Evolutionary conservation across 495 filamentous ascomycete species (phyloP).

Genomic region (Hypoxylon lenormandii): DNA sequence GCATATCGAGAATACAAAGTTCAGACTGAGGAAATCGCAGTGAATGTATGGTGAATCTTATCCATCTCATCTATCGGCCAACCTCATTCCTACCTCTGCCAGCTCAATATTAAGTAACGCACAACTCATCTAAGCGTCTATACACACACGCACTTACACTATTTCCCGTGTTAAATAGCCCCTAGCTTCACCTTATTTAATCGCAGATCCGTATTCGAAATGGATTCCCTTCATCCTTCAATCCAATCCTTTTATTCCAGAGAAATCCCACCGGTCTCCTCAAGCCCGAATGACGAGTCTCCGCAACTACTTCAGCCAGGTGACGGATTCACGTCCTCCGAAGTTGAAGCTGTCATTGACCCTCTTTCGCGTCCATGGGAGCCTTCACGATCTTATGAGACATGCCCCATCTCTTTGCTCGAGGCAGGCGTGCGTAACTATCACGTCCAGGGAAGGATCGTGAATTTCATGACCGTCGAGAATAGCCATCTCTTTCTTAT

Average conservation of each 20-base stretch:
- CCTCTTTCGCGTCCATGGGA: constrained; percentile 64
- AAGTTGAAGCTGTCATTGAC: constrained; percentile 56
- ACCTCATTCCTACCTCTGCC: no score
- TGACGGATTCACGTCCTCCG: constrained; percentile 65
- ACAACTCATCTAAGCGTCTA: neutral
- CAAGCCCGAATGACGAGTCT: constrained; percentile 22
- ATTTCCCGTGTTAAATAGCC: neutral
- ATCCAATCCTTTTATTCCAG: constrained; percentile 68
- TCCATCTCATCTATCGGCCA: no score
- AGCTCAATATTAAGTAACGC: neutral
- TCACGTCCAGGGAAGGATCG: constrained; percentile 68
- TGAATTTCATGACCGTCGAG: constrained; percentile 62
- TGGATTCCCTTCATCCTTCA: constrained; percentile 57
- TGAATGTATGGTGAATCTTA: no score
- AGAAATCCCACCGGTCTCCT: constrained; percentile 33
- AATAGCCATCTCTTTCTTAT: constrained; percentile 66
- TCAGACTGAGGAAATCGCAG: no score
- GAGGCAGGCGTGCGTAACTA: constrained; percentile 64
- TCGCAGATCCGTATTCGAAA: constrained; percentile 29
- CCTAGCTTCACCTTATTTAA: neutral
- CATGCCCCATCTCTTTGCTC: constrained; percentile 63
- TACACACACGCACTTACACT: neutral
- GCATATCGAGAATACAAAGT: no score
- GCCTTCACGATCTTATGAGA: constrained; percentile 66
- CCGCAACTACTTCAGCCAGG: constrained; percentile 27